These are phyloP conservation scores for Aspergillus viridinutans DNA, from an alignment of 2,329 filamentous ascomycete species.

Conservation along the genomic window DNA sequence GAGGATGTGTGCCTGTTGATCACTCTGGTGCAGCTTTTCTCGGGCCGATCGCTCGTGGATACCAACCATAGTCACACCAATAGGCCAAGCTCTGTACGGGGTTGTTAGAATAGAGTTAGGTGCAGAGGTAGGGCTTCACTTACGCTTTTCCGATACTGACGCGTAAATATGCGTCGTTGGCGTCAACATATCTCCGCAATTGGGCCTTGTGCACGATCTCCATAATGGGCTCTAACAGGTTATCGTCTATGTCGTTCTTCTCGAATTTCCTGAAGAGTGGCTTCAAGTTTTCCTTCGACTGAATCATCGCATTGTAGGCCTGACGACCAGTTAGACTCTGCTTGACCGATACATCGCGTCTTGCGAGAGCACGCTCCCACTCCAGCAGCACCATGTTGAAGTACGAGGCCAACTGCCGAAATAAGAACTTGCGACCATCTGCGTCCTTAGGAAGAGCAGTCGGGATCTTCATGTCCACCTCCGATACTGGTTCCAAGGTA, in stretches of 20 bases:
- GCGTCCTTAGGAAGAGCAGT: slow-evolving; percentile 59
- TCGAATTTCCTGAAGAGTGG: slow-evolving; percentile 90
- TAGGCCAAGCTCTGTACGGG: slow-evolving; percentile 72
- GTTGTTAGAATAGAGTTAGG: slow-evolving; percentile 11
- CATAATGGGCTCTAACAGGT: slow-evolving; percentile 74
- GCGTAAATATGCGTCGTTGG: slow-evolving; percentile 89
- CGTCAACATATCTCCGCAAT: slow-evolving; percentile 86
- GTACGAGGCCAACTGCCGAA: slow-evolving; percentile 85
- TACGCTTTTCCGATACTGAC: slow-evolving; percentile 88
- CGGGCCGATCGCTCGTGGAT: slow-evolving; percentile 95
- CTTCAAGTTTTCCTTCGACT: slow-evolving; percentile 80
- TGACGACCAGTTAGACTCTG: slow-evolving; percentile 75
- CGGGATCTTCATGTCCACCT: slow-evolving; percentile 83
- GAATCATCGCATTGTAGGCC: slow-evolving; percentile 79
- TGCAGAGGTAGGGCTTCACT: slow-evolving; percentile 18
- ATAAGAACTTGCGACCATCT: slow-evolving; percentile 66
- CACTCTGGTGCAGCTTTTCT: slow-evolving; percentile 83
- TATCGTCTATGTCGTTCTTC: slow-evolving; percentile 70
- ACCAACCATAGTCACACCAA: slow-evolving; percentile 99
- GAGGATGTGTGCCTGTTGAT: slow-evolving; percentile 86
- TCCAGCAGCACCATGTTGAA: slow-evolving; percentile 93
- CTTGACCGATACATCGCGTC: slow-evolving; percentile 54
- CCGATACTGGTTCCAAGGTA: slow-evolving; percentile 70
- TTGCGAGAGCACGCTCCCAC: slow-evolving; percentile 73
- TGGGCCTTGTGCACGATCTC: slow-evolving; percentile 92